phyloP scores from a whole-genome alignment of 768 basidiomycete species.

The Leccinum arenicola region DNA sequence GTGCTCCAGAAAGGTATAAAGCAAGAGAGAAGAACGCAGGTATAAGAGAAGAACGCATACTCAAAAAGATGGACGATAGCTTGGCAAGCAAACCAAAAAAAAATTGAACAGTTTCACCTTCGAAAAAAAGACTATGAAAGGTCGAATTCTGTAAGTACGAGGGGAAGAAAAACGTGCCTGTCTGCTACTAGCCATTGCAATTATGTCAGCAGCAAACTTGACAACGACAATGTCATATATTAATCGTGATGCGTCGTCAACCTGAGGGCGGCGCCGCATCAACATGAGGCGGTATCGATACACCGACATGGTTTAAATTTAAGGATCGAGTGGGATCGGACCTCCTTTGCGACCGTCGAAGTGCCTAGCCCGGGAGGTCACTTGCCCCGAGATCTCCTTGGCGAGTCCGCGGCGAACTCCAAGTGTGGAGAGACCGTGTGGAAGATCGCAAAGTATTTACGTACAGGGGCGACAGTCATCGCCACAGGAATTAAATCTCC shows the following conservation, averaged over 20 bases:
- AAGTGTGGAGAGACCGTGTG: too few relatives aligned
- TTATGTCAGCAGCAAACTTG: conserved; percentile 25
- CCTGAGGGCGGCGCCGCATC: too few relatives aligned
- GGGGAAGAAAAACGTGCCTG: not conserved
- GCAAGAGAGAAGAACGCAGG: conserved; percentile 22
- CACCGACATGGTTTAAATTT: not conserved
- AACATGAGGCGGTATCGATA: not conserved
- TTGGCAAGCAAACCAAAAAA: conserved; percentile 5
- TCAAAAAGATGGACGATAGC: conserved; percentile 18
- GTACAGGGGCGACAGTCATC: not conserved
- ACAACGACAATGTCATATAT: not conserved
- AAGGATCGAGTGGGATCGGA: not conserved
- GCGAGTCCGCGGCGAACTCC: not conserved
- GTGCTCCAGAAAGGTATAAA: conserved; percentile 19
- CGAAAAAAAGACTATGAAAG: conserved; percentile 6
- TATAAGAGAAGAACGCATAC: conserved; percentile 28
- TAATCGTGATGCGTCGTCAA: not conserved
- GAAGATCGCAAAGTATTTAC: too few relatives aligned
- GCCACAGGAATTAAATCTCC: conserved; percentile 23
- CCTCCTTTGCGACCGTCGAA: not conserved
- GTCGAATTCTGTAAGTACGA: conserved; percentile 5
- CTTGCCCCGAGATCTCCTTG: not conserved
- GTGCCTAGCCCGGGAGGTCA: not conserved
- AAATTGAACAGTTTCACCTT: conserved; percentile 7
- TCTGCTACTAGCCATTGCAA: not conserved